phyloP scores from a whole-genome alignment of 257 asterid species.

The Ligustrum vulgare region DNA sequence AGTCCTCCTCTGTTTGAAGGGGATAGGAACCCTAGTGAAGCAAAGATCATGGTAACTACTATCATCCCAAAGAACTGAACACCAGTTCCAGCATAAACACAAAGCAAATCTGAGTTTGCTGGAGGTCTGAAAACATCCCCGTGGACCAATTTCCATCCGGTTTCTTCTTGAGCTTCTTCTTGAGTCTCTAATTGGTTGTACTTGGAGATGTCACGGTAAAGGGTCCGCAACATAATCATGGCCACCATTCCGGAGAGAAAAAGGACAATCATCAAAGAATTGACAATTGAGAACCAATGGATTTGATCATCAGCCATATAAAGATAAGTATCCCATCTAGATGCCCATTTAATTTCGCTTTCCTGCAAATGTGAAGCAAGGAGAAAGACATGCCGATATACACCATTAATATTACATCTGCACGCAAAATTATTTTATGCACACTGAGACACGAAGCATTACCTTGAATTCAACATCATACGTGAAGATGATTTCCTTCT shows the following conservation, averaged over 20 bases:
- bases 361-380: background rate
- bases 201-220: conserved; percentile 10
- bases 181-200: conserved; percentile 2
- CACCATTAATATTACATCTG: background rate
- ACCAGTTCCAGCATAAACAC: conserved; percentile 4
- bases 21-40: background rate
- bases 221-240: conserved; percentile 7
- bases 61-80: conserved; percentile 11
- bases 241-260: conserved; percentile 2
- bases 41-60: conserved; percentile 1
- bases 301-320: background rate
- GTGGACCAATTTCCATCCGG: conserved; percentile 4
- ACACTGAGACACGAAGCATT: background rate
- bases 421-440: background rate
- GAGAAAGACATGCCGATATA: background rate
- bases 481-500: conserved; percentile 1
- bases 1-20: background rate
- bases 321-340: conserved; percentile 9
- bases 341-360: conserved; percentile 3
- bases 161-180: conserved; percentile 2
- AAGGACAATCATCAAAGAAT: conserved; percentile 3
- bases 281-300: conserved; percentile 8
- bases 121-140: conserved; percentile 5
- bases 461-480: conserved; percentile 2
- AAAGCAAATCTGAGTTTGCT: background rate